Evolutionary conservation across 1,139 yeast species (phyloP).

Genomic region (Taphrina deformans): DNA sequence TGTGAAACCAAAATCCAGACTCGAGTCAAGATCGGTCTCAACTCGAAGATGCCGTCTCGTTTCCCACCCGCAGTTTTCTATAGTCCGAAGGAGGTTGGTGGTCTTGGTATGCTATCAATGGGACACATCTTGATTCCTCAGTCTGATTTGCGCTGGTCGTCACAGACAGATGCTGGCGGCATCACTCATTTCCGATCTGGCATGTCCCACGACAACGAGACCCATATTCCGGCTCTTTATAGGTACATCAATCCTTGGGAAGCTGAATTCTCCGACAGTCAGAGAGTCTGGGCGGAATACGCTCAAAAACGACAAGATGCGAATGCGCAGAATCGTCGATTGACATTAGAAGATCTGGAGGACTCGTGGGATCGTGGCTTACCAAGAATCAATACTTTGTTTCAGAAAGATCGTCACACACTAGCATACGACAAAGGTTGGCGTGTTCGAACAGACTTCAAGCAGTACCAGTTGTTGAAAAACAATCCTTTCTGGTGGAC

Average conservation of each 20-base stretch:
- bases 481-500: slow-evolving; percentile 98
- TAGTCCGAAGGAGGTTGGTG: slow-evolving; percentile 96
- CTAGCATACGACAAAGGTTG: slow-evolving; percentile 95
- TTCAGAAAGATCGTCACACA: slow-evolving; percentile 93
- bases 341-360: slow-evolving; percentile 91
- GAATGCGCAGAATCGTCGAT: slow-evolving; percentile 74
- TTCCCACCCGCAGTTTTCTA: slow-evolving; percentile 99
- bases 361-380: slow-evolving; percentile 95
- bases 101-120: slow-evolving; percentile 96
- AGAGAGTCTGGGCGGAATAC: slow-evolving; percentile 97
- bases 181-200: slow-evolving; percentile 94
- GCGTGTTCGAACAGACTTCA: slow-evolving; percentile 75
- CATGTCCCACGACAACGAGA: slow-evolving; percentile 71
- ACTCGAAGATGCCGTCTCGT: slow-evolving; percentile 97
- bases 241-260: slow-evolving; percentile 96
- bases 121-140: slow-evolving; percentile 94
- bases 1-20: slow-evolving; percentile 94
- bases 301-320: slow-evolving; percentile 90
- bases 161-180: slow-evolving; percentile 94
- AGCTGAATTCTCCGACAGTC: slow-evolving; percentile 89
- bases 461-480: slow-evolving; percentile 67
- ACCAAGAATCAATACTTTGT: slow-evolving; percentile 90
- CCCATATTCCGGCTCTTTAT: slow-evolving; percentile 87
- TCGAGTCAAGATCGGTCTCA: slow-evolving; percentile 88
- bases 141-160: slow-evolving; percentile 86